These are phyloP conservation scores for Lasiosphaeris hirsuta DNA, from an alignment of 495 filamentous ascomycete genomes.

Conservation along the genomic window DNA sequence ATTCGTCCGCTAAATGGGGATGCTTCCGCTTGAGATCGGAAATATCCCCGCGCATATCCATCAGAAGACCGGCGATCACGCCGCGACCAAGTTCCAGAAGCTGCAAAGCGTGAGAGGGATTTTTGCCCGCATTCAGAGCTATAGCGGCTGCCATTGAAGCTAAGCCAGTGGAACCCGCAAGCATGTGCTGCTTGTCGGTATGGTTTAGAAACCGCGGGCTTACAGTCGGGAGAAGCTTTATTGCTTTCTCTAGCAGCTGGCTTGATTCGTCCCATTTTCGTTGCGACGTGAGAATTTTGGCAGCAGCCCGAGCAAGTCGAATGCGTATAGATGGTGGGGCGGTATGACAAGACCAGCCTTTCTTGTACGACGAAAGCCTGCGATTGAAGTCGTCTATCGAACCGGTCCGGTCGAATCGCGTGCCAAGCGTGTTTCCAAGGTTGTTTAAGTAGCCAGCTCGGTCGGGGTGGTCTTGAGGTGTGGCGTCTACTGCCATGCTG, in stretches of 20 bases:
- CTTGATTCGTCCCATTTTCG: no score
- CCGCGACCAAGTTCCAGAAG: slow-evolving; percentile 29
- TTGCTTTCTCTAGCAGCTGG: background rate
- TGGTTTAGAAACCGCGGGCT: slow-evolving; percentile 15
- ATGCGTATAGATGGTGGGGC: slow-evolving; percentile 8
- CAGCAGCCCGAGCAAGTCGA: background rate
- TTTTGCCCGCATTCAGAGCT: slow-evolving; percentile 18
- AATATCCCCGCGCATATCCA: slow-evolving; percentile 24
- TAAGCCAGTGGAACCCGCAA: slow-evolving; percentile 16
- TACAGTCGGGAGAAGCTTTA: slow-evolving; percentile 16
- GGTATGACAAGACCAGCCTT: slow-evolving; percentile 12
- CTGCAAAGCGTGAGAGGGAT: slow-evolving; percentile 16
- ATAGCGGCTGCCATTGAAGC: slow-evolving; percentile 21
- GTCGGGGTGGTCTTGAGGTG: slow-evolving; percentile 8
- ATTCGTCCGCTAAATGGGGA: background rate
- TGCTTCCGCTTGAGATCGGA: slow-evolving; percentile 8
- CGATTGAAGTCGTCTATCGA: slow-evolving; percentile 1
- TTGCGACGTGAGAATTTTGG: background rate
- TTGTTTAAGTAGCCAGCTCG: slow-evolving; percentile 1
- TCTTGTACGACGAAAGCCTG: slow-evolving; percentile 4
- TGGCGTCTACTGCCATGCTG: slow-evolving; percentile 1
- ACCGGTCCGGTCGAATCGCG: background rate
- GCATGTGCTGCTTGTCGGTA: slow-evolving; percentile 24
- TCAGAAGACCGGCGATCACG: slow-evolving; percentile 20
- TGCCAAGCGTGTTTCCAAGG: background rate